Evolutionary conservation across 768 basidiomycete genomes (phyloP).

Genomic region (Tulasnella sp.): DNA sequence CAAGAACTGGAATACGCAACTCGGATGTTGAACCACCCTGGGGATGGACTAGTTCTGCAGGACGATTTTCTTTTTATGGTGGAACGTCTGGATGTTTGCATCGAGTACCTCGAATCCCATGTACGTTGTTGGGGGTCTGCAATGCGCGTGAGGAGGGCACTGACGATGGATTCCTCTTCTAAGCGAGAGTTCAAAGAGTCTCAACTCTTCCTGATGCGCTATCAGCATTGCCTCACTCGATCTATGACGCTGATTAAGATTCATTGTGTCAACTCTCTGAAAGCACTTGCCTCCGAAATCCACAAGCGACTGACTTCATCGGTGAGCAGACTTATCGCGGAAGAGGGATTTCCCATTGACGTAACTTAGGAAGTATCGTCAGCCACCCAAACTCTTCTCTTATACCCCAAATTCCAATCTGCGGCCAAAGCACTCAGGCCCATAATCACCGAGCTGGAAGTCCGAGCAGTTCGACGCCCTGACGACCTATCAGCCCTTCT

Average conservation of each 20-base stretch:
- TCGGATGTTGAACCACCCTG: slow-evolving; percentile 89
- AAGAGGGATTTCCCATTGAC: background rate
- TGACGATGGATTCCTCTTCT: background rate
- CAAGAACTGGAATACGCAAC: slow-evolving; percentile 91
- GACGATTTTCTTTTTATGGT: slow-evolving; percentile 95
- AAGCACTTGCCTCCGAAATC: slow-evolving; percentile 74
- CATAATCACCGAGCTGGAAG: slow-evolving; percentile 79
- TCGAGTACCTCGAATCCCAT: slow-evolving; percentile 82
- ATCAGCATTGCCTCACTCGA: slow-evolving; percentile 96
- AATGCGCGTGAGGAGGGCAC: background rate
- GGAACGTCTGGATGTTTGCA: slow-evolving; percentile 89
- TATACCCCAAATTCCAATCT: slow-evolving; percentile 83
- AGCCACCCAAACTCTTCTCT: slow-evolving; percentile 74
- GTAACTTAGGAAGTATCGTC: slow-evolving; percentile 61
- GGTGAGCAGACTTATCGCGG: slow-evolving; percentile 56
- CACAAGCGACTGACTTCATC: slow-evolving; percentile 53
- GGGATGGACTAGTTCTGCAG: slow-evolving; percentile 84
- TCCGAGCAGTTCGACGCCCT: slow-evolving; percentile 67
- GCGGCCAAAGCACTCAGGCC: slow-evolving; percentile 69
- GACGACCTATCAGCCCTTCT: slow-evolving; percentile 80
- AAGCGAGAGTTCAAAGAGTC: slow-evolving; percentile 90
- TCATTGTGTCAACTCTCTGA: slow-evolving; percentile 84
- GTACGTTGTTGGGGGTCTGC: slow-evolving; percentile 46
- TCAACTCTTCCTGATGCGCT: slow-evolving; percentile 90
- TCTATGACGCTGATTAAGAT: slow-evolving; percentile 98